A percentile compares a stretch with the other conserved stretches of the same genome.
Conservation (phyloP, 331 rosid species). For the Dryas integrifolia region DNA sequence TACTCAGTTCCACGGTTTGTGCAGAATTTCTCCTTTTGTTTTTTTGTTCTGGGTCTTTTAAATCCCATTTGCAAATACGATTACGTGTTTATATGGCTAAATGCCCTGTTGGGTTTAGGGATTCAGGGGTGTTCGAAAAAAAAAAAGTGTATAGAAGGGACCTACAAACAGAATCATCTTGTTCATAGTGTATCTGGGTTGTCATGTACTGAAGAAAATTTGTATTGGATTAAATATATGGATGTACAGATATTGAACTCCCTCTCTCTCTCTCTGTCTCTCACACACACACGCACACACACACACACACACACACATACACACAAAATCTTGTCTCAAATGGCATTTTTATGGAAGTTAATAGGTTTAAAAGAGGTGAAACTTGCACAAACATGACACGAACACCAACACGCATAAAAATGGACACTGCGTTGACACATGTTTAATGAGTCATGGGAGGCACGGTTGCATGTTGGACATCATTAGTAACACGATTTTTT, state of each 20-base stretch:
- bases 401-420: no score
- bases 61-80: constrained; percentile 41
- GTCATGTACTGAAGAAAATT: constrained; percentile 14
- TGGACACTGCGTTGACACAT: no score
- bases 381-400: neutral
- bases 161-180: constrained; percentile 10
- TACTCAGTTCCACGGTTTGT: constrained; percentile 36
- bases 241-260: constrained; percentile 24
- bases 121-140: neutral
- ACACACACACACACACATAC: neutral
- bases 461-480: no score
- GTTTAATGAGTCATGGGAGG: no score
- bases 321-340: neutral
- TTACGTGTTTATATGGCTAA: constrained; percentile 16
- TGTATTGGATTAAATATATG: constrained; percentile 20
- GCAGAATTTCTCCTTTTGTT: constrained; percentile 48
- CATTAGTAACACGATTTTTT: no score
- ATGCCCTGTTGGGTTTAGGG: constrained; percentile 32
- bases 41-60: constrained; percentile 28
- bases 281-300: neutral
- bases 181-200: constrained; percentile 19
- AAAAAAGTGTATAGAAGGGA: constrained; percentile 31
- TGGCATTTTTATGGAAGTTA: neutral
- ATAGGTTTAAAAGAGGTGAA: neutral
- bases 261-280: neutral